These are phyloP conservation scores for Tricholoma bakamatsutake DNA, from an alignment of 768 basidiomycete genomes.

Conservation along the genomic window DNA sequence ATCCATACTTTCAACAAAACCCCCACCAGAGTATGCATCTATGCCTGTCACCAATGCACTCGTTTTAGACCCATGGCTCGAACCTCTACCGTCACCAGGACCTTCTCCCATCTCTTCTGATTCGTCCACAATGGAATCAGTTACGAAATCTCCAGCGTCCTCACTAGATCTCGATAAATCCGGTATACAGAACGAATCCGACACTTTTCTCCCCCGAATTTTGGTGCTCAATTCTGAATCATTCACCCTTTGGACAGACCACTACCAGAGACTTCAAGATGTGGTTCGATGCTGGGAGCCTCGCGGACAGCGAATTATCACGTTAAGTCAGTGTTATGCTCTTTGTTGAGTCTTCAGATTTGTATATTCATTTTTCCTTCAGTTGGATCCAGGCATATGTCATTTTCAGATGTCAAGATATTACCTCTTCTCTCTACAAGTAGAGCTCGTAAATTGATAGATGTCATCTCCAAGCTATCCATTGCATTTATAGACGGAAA, in stretches of 20 bases:
- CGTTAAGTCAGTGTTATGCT: slow-evolving; percentile 35
- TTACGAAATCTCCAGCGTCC: slow-evolving; percentile 1
- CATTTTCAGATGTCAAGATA: slow-evolving; percentile 43
- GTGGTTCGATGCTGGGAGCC: slow-evolving; percentile 53
- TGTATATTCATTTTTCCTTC: neutral
- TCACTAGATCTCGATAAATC: slow-evolving; percentile 5
- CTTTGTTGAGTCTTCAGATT: neutral
- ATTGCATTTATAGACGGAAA: slow-evolving; percentile 37
- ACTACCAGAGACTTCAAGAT: slow-evolving; percentile 54
- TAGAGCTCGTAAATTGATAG: slow-evolving; percentile 26
- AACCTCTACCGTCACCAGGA: slow-evolving; percentile 61
- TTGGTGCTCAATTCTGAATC: slow-evolving; percentile 71
- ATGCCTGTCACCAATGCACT: slow-evolving; percentile 56
- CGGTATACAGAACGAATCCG: neutral
- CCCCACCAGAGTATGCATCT: slow-evolving; percentile 31
- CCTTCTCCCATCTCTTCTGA: slow-evolving; percentile 28
- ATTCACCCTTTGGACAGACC: slow-evolving; percentile 76
- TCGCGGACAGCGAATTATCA: slow-evolving; percentile 35
- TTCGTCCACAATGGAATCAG: slow-evolving; percentile 2
- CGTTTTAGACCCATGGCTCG: slow-evolving; percentile 81
- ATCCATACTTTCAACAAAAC: slow-evolving; percentile 46
- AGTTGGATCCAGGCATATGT: slow-evolving; percentile 41
- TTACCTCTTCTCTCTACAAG: slow-evolving; percentile 35
- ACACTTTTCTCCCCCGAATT: slow-evolving; percentile 29
- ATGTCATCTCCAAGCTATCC: slow-evolving; percentile 31